Conservation (phyloP, 2,329 filamentous ascomycete species). For the Orbilia oligospora region DNA sequence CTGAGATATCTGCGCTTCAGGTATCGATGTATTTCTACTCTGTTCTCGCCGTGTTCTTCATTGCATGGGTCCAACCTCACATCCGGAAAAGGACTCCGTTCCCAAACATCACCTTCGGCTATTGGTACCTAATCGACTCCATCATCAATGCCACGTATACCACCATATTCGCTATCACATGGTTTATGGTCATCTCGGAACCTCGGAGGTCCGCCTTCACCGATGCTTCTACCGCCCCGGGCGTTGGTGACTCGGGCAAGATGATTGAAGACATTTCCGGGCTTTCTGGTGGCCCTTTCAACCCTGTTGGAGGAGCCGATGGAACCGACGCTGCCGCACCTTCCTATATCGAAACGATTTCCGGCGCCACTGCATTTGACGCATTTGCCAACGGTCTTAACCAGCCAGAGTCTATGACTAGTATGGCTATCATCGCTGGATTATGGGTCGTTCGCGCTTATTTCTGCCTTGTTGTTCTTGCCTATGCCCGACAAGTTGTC, state of each 20-base stretch:
- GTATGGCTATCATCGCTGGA: slow-evolving; percentile 80
- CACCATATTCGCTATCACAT: slow-evolving; percentile 82
- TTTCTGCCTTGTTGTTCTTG: slow-evolving; percentile 85
- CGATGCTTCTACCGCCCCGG: slow-evolving; percentile 46
- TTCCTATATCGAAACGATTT: slow-evolving; percentile 67
- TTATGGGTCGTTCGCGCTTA: slow-evolving; percentile 85
- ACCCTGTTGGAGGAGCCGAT: slow-evolving; percentile 62
- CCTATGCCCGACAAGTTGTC: slow-evolving; percentile 83
- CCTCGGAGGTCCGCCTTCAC: slow-evolving; percentile 63
- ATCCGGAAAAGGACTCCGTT: slow-evolving; percentile 84
- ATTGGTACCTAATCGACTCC: slow-evolving; percentile 87
- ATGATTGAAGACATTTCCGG: slow-evolving; percentile 76
- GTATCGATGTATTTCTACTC: slow-evolving; percentile 94
- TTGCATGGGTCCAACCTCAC: slow-evolving; percentile 81
- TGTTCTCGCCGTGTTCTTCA: slow-evolving; percentile 77
- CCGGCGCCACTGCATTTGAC: slow-evolving; percentile 65
- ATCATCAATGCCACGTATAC: slow-evolving; percentile 87
- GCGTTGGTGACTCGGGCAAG: slow-evolving; percentile 70
- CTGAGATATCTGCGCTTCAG: slow-evolving; percentile 84
- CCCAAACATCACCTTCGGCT: slow-evolving; percentile 84
- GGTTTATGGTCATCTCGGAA: slow-evolving; percentile 81
- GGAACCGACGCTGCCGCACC: slow-evolving; percentile 67
- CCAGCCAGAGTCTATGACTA: slow-evolving; percentile 78
- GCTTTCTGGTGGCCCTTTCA: slow-evolving; percentile 70
- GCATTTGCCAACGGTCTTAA: slow-evolving; percentile 73